Base-by-base conservation (phyloP, 164 flowering plant species). In the Echeveria elegans region DNA sequence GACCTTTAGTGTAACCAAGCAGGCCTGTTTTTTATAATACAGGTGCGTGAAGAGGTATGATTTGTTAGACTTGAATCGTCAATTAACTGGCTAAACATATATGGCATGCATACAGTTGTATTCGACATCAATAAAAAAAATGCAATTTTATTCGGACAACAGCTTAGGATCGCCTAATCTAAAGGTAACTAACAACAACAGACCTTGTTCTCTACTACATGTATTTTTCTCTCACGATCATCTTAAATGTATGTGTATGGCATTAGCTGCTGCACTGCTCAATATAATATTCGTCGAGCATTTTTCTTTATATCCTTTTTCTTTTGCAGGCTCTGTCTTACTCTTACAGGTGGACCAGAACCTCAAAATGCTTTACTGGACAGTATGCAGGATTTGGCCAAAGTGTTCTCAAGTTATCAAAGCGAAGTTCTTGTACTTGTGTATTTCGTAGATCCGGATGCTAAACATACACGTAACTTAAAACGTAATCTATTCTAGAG, bases 371-470 rank as follows among this genome's bases (percentile, higher is more conserved):
- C 83, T 52, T 77, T 85, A 38, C 68, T 85, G 70, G 83, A 77
- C 68, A 81, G 82, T 60, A 74, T 93, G 73, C 86, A 82, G 72
- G 83, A 83, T 74, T 79, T 93, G 79, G 89, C 94, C 47, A 82
- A 76, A 65, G 83, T 80, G 19, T 89, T 89, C 69, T 81, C 87
- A 52, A 71, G 58, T 71, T 93, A 90, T 70, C 65, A 84, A 68
- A 92, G 85, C 66, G 98, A 93, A 89, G 88, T 90, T 37, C 75
- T 88, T 86, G 98, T 91, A 88, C 9, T 2, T n/a, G 38, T 61
- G 64, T 31, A 30, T 26, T 61, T 19, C 32, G 6, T 15, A 31
- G n/a, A n/a, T 30, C 41, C 19, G 21, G 34, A 21, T 31, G 41
- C 21, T 63, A 34, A 32, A n/a, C 34, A 19, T 28, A 9, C 9